Percentiles rank a stretch among this genome's conserved stretches.
phyloP scores from a whole-genome alignment of 371 early-diverging fungal genomes.

The Rhizopus stolonifer region DNA sequence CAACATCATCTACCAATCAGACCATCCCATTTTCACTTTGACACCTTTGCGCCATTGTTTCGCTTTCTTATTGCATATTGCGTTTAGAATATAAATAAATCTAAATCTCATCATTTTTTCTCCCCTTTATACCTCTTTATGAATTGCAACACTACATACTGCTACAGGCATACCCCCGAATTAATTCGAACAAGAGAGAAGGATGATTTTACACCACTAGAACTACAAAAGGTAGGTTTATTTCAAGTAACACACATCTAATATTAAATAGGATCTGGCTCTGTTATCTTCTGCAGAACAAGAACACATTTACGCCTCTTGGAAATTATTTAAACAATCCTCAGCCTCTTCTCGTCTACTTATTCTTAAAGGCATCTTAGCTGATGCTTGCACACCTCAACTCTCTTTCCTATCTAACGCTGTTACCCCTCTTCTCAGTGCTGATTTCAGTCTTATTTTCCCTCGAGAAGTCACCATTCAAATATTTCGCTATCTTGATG shows the following conservation, averaged over 20 bases:
- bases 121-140: not conserved
- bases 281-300: constrained; percentile 38
- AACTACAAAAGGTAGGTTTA: constrained; percentile 12
- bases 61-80: constrained; percentile 2
- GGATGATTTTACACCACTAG: constrained; percentile 9
- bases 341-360: constrained; percentile 48
- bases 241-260: not conserved
- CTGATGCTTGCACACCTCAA: constrained; percentile 59
- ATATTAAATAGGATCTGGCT: constrained; percentile 12
- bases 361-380: constrained; percentile 57
- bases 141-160: constrained; percentile 21
- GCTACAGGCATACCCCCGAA: constrained; percentile 26
- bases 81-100: constrained; percentile 4
- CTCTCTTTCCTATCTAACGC: constrained; percentile 37
- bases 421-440: constrained; percentile 37
- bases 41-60: constrained; percentile 21
- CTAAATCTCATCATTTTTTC: constrained; percentile 4
- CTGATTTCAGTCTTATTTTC: constrained; percentile 74
- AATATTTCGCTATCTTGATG: constrained; percentile 87
- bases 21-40: not conserved
- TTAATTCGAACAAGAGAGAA: constrained; percentile 20
- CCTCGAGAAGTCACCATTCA: constrained; percentile 81
- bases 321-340: constrained; percentile 52
- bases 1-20: constrained; percentile 18
- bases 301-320: constrained; percentile 44